Percentiles rank a stretch among this genome's conserved stretches.
phyloP scores from a whole-genome alignment of 2,329 filamentous ascomycete genomes.

The Botrytis deweyae region DNA sequence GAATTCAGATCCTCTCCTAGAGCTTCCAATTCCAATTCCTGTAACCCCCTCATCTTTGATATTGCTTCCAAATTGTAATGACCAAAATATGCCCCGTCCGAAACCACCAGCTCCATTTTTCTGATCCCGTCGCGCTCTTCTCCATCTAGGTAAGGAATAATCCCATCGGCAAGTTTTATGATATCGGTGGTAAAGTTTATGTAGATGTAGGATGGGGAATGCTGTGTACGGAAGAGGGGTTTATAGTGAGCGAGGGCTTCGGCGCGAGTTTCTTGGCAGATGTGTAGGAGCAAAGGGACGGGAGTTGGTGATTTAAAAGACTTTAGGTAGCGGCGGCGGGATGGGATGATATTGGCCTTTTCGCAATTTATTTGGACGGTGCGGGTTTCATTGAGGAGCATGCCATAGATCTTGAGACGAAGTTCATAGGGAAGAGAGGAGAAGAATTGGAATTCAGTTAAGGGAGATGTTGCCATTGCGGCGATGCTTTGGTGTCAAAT shows the following conservation, averaged over 20 bases:
- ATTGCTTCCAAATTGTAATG: conserved; percentile 34
- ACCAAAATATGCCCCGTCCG: conserved; percentile 34
- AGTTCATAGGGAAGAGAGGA: conserved; percentile 34
- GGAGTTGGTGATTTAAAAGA: conserved; percentile 30
- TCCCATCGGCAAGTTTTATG: conserved; percentile 27
- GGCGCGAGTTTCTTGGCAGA: conserved; percentile 37
- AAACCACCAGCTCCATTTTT: conserved; percentile 29
- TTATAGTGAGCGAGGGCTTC: conserved; percentile 31
- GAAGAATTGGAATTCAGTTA: conserved; percentile 34
- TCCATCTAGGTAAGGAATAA: conserved; percentile 27
- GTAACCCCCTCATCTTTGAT: conserved; percentile 30
- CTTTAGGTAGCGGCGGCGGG: conserved; percentile 22
- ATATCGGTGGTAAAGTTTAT: conserved; percentile 29
- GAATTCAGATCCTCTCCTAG: conserved; percentile 3
- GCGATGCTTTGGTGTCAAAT: no score
- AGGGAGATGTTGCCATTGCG: background rate
- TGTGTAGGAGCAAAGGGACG: conserved; percentile 35
- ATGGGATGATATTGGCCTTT: conserved; percentile 17
- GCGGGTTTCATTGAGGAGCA: conserved; percentile 26
- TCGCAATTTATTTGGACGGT: conserved; percentile 28
- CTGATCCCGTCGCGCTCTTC: conserved; percentile 26
- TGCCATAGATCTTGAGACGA: conserved; percentile 35
- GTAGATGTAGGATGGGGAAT: conserved; percentile 28
- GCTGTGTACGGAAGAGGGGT: conserved; percentile 21
- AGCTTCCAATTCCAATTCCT: conserved; percentile 29